Evolutionary conservation across 2,329 filamentous ascomycete species (phyloP).

Genomic region (Mollisia scopiformis): DNA sequence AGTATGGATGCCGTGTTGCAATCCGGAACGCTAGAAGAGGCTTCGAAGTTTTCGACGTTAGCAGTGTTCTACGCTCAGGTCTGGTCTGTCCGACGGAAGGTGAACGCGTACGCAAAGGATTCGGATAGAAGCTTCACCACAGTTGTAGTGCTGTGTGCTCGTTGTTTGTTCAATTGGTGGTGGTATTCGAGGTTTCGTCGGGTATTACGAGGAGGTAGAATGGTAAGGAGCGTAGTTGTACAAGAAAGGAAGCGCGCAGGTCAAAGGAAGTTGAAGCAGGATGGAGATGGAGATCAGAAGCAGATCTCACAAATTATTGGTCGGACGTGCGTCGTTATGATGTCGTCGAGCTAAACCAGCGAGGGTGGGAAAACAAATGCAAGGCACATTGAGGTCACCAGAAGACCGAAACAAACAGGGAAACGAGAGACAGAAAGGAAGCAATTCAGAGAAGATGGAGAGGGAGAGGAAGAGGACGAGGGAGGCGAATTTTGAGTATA

Average conservation of each 20-base stretch:
- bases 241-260: background rate
- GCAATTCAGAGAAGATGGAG: slow-evolving; percentile 7
- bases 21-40: background rate
- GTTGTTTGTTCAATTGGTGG: background rate
- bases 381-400: background rate
- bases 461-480: background rate
- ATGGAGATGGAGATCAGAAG: slow-evolving; percentile 2
- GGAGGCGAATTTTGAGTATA: background rate
- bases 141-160: background rate
- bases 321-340: slow-evolving; percentile 9
- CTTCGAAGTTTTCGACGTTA: background rate
- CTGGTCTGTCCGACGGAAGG: background rate
- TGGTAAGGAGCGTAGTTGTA: slow-evolving; percentile 3
- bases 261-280: slow-evolving; percentile 1
- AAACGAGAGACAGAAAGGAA: slow-evolving; percentile 9
- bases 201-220: background rate
- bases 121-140: background rate
- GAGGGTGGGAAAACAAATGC: background rate
- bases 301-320: slow-evolving; percentile 11
- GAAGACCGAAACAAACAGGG: background rate
- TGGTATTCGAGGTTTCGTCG: background rate
- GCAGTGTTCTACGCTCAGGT: background rate
- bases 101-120: slow-evolving; percentile 4
- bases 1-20: background rate
- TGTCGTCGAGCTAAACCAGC: slow-evolving; percentile 12